A percentile compares a stretch with the other conserved stretches of the same genome.
Conservation (phyloP, 441 rosid species). For the Syzygium malaccense region DNA sequence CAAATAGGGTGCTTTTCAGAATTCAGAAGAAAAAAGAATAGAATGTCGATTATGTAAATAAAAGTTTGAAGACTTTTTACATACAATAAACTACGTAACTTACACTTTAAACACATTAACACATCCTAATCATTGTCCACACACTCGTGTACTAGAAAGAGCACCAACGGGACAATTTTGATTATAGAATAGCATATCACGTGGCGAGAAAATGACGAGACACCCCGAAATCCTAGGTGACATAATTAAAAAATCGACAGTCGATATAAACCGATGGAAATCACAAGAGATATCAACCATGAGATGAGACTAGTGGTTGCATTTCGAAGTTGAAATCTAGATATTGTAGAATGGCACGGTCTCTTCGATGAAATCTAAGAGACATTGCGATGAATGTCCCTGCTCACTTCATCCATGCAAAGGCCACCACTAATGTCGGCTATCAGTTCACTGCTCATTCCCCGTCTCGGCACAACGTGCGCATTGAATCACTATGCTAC, state of each 20-base stretch:
- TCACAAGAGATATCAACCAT: not conserved
- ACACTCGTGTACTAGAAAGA: not conserved
- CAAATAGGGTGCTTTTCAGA: not conserved
- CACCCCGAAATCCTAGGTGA: rapidly evolving
- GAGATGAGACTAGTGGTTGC: not conserved
- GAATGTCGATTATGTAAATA: not conserved
- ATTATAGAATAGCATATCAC: not conserved
- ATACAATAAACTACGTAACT: not conserved
- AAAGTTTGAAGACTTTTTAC: not conserved
- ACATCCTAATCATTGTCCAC: not conserved
- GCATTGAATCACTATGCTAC: not conserved
- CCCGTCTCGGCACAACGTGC: not conserved
- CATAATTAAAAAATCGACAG: rapidly evolving
- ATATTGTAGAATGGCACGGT: not conserved
- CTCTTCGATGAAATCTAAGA: not conserved
- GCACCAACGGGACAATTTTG: not conserved
- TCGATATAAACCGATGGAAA: not conserved
- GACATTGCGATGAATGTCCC: not conserved
- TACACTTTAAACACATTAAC: not conserved
- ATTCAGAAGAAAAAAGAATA: not conserved
- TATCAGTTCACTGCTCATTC: not conserved
- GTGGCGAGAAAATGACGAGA: rapidly evolving
- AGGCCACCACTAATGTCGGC: not conserved
- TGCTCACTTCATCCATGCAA: not conserved
- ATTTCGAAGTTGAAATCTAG: not conserved